Conservation (phyloP, 768 basidiomycete species). For the Lactarius indigo region DNA sequence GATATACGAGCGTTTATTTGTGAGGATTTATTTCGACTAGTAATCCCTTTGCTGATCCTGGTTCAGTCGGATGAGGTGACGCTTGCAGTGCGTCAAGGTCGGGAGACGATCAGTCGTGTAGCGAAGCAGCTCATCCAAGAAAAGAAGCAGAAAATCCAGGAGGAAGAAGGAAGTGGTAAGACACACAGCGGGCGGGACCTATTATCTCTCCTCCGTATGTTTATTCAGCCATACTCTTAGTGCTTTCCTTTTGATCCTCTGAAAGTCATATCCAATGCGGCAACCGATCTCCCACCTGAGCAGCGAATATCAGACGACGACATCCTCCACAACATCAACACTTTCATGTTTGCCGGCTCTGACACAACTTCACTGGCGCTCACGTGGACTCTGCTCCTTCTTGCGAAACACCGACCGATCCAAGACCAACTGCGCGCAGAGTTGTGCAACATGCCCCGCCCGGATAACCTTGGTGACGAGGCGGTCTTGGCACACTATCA, state of each 20-base stretch:
- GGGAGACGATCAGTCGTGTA: slow-evolving; percentile 59
- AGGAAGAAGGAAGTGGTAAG: slow-evolving; percentile 51
- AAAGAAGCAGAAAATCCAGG: slow-evolving; percentile 70
- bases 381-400: slow-evolving; percentile 78
- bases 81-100: slow-evolving; percentile 52
- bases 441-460: slow-evolving; percentile 44
- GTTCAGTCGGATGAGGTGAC: slow-evolving; percentile 52
- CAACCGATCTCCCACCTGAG: slow-evolving; percentile 62
- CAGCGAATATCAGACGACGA: slow-evolving; percentile 85
- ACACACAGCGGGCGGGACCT: slow-evolving; percentile 67
- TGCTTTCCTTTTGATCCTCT: neutral
- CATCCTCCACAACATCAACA: slow-evolving; percentile 80
- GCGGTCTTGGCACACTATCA: slow-evolving; percentile 48
- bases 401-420: slow-evolving; percentile 61
- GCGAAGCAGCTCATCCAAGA: slow-evolving; percentile 75
- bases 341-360: slow-evolving; percentile 88
- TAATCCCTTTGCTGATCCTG: neutral
- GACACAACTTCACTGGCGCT: slow-evolving; percentile 81
- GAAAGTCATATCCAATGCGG: slow-evolving; percentile 79
- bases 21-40: slow-evolving; percentile 35
- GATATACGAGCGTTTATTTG: slow-evolving; percentile 49
- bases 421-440: slow-evolving; percentile 75
- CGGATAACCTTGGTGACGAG: slow-evolving; percentile 48
- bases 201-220: slow-evolving; percentile 70
- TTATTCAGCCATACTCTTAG: neutral